A percentile compares a stretch with the other conserved stretches of the same genome.
Conservation (phyloP, 768 basidiomycete genomes). For the Hypholoma sublateritium region DNA sequence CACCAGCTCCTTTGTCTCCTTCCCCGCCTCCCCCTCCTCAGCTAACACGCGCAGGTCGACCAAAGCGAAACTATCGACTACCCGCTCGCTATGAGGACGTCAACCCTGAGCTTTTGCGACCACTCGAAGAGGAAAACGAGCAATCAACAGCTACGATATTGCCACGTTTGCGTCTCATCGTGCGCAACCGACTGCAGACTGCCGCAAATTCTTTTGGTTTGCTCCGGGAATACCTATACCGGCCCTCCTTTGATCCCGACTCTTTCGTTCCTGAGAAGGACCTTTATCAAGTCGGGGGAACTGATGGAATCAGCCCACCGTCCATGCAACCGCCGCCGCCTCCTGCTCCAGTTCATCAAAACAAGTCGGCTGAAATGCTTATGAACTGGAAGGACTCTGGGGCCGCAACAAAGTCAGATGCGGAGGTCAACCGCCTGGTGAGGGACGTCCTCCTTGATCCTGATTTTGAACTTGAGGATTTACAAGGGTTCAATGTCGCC, state of each 20-base stretch:
- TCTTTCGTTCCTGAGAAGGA: constrained; percentile 5
- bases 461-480: constrained; percentile 18
- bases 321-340: not conserved
- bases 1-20: too few relatives aligned
- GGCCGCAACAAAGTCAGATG: constrained; percentile 7
- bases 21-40: too few relatives aligned
- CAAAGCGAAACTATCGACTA: too few relatives aligned
- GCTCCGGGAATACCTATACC: constrained; percentile 21
- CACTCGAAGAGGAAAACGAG: too few relatives aligned
- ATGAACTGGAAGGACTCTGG: constrained; percentile 28
- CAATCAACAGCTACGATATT: too few relatives aligned
- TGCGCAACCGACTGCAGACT: constrained; percentile 20
- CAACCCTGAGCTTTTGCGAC: too few relatives aligned
- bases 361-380: constrained; percentile 9
- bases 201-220: constrained; percentile 24
- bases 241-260: constrained; percentile 32
- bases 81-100: too few relatives aligned
- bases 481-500: constrained; percentile 17
- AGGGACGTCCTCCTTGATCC: constrained; percentile 20
- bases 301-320: not conserved
- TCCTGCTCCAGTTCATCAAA: constrained; percentile 1
- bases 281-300: too few relatives aligned
- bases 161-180: constrained; percentile 6
- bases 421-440: constrained; percentile 20
- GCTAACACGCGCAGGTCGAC: too few relatives aligned